A percentile compares a stretch with the other conserved stretches of the same genome.
phyloP scores from a whole-genome alignment of 2,329 filamentous ascomycete genomes.

The Paraconiothyrium sp. region DNA sequence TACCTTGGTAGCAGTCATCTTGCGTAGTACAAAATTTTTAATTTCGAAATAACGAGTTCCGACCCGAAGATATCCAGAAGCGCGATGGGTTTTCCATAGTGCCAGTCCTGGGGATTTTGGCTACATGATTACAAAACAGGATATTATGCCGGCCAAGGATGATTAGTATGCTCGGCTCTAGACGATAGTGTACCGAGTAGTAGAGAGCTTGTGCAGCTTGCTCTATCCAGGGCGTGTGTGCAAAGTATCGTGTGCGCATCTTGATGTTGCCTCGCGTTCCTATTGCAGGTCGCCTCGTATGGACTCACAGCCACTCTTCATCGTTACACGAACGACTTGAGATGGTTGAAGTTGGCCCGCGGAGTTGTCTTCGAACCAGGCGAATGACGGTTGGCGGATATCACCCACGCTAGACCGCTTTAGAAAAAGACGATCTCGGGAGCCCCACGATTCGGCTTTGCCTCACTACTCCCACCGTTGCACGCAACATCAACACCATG shows the following conservation, averaged over 20 bases:
- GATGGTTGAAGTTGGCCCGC: background rate
- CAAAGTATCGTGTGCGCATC: background rate
- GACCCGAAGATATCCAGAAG: constrained; percentile 15
- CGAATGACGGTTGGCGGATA: background rate
- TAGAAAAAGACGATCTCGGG: background rate
- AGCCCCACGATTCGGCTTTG: no score
- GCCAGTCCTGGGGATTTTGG: constrained; percentile 11
- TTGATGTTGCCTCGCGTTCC: background rate
- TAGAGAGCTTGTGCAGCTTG: constrained; percentile 2
- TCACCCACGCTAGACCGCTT: constrained; percentile 7
- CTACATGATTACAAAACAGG: constrained; percentile 43
- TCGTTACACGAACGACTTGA: background rate
- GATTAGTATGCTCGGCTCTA: constrained; percentile 14
- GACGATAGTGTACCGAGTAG: background rate
- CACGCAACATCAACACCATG: background rate
- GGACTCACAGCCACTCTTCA: background rate
- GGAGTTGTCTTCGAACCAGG: background rate
- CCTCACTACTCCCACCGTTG: background rate
- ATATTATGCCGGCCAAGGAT: constrained; percentile 20
- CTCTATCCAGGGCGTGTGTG: background rate
- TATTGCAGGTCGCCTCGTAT: background rate
- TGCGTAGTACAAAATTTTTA: constrained; percentile 8
- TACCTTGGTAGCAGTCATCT: constrained; percentile 23
- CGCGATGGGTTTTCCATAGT: constrained; percentile 14
- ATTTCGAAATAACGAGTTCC: background rate